Percentiles rank a stretch among this genome's conserved stretches.
phyloP scores from a whole-genome alignment of 768 basidiomycete species.

The Xerocomus potaroensis region DNA sequence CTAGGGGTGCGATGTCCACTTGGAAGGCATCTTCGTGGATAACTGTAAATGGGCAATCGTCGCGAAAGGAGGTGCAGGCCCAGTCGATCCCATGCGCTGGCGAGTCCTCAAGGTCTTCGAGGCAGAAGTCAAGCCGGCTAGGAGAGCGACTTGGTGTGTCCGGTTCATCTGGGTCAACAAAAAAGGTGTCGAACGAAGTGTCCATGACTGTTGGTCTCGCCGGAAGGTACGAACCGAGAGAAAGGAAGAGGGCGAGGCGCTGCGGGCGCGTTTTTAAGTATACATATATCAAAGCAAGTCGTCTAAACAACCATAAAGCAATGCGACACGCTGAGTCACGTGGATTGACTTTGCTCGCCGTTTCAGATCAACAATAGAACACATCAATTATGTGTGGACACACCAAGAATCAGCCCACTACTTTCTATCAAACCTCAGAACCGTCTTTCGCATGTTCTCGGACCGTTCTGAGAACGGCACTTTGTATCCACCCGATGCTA shows the following conservation, averaged over 20 bases:
- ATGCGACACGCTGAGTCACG: slow-evolving; percentile 22
- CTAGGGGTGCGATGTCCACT: background rate
- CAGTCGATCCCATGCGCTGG: slow-evolving; percentile 11
- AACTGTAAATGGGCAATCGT: background rate
- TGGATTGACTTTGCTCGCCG: slow-evolving; percentile 14
- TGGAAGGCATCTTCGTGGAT: slow-evolving; percentile 9
- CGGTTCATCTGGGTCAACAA: slow-evolving; percentile 15
- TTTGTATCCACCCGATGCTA: slow-evolving; percentile 35
- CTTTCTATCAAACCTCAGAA: slow-evolving; percentile 25
- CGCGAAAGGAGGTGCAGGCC: slow-evolving; percentile 4
- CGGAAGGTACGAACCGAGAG: background rate
- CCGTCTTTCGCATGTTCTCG: slow-evolving; percentile 36
- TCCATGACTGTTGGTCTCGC: slow-evolving; percentile 8
- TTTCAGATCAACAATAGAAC: slow-evolving; percentile 9
- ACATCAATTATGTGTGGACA: slow-evolving; percentile 14
- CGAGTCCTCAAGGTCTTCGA: background rate
- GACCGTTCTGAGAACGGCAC: slow-evolving; percentile 40
- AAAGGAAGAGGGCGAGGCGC: background rate
- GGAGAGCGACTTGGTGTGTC: slow-evolving; percentile 39
- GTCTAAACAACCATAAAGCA: slow-evolving; percentile 21
- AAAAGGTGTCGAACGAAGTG: slow-evolving; percentile 1
- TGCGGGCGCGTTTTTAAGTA: slow-evolving; percentile 11
- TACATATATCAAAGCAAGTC: slow-evolving; percentile 7
- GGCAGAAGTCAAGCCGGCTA: slow-evolving; percentile 45
- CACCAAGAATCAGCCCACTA: slow-evolving; percentile 12